These are phyloP conservation scores for Monosporozyma siamensis DNA, from an alignment of 805 yeast species.

Conservation along the genomic window DNA sequence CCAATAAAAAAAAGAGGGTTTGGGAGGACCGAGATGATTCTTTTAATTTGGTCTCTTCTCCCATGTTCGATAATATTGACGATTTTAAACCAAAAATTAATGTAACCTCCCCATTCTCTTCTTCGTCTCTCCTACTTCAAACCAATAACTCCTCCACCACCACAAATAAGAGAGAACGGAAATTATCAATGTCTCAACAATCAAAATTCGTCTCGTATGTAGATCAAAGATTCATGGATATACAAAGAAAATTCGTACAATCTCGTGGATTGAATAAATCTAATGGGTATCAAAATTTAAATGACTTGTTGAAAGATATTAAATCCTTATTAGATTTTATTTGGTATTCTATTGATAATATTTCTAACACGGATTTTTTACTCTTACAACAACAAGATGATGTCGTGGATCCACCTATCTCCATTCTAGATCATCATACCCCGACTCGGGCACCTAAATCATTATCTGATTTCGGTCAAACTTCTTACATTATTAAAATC, in stretches of 20 bases:
- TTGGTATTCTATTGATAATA: constrained; percentile 48
- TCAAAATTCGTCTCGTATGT: constrained; percentile 45
- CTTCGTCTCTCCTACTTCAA: constrained; percentile 4
- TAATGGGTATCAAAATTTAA: constrained; percentile 24
- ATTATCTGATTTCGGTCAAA: constrained; percentile 45
- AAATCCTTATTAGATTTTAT: constrained; percentile 43
- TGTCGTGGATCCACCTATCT: not conserved
- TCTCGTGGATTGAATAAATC: constrained; percentile 32
- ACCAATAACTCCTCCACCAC: not conserved
- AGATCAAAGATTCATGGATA: constrained; percentile 42
- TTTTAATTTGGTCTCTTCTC: not conserved
- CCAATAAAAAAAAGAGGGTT: too few species aligned
- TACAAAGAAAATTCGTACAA: constrained; percentile 47
- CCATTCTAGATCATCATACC: not conserved
- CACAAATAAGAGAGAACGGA: constrained; percentile 12
- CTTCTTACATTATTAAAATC: constrained; percentile 49
- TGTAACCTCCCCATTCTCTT: constrained; percentile 26
- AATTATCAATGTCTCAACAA: constrained; percentile 43
- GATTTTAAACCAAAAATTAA: constrained; percentile 27
- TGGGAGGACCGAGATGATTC: not conserved
- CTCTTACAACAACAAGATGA: not conserved
- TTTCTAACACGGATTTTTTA: constrained; percentile 24
- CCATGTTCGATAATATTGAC: constrained; percentile 21
- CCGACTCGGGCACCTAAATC: not conserved
- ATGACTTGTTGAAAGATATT: constrained; percentile 37